Percentiles rank a stretch among this genome's conserved stretches.
Evolutionary conservation across 768 basidiomycete genomes (phyloP).

Genomic region (Kwoniella sp.): DNA sequence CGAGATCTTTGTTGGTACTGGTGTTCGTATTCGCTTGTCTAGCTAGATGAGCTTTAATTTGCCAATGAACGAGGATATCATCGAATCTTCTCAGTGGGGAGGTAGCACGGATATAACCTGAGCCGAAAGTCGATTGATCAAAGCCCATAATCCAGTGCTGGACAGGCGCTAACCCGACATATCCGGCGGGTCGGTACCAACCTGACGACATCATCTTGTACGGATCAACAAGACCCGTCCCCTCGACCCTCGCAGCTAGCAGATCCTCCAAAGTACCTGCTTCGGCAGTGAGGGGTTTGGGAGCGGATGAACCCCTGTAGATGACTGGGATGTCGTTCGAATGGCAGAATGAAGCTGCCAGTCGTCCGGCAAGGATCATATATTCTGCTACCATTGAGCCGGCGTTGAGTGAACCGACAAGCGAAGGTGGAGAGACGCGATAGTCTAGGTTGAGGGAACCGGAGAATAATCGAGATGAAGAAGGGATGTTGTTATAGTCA

Average conservation of each 20-base stretch:
- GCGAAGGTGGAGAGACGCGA: conserved; percentile 1
- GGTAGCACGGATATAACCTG: conserved; percentile 81
- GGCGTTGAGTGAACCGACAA: background rate
- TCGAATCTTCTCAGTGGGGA: conserved; percentile 82
- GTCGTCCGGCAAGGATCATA: conserved; percentile 77
- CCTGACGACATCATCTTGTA: conserved; percentile 48
- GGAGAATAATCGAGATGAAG: conserved; percentile 8
- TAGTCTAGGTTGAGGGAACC: conserved; percentile 13
- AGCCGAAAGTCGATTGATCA: conserved; percentile 59
- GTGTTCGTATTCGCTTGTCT: conserved; percentile 17
- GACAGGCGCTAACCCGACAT: conserved; percentile 5
- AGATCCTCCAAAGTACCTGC: conserved; percentile 59
- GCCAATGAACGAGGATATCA: conserved; percentile 88
- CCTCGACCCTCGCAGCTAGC: conserved; percentile 58
- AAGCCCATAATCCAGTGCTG: conserved; percentile 71
- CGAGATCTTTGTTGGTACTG: background rate
- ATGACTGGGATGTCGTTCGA: conserved; percentile 67
- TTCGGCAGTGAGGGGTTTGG: conserved; percentile 35
- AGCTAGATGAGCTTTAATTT: conserved; percentile 74
- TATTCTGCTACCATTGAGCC: conserved; percentile 67
- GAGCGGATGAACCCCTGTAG: conserved; percentile 60
- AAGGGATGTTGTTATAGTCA: conserved; percentile 5
- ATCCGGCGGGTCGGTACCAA: conserved; percentile 18
- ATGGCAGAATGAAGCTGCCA: conserved; percentile 70
- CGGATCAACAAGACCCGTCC: conserved; percentile 54